Evolutionary conservation across 2,329 filamentous ascomycete species (phyloP).

Genomic region (Nannizzia gypsea): DNA sequence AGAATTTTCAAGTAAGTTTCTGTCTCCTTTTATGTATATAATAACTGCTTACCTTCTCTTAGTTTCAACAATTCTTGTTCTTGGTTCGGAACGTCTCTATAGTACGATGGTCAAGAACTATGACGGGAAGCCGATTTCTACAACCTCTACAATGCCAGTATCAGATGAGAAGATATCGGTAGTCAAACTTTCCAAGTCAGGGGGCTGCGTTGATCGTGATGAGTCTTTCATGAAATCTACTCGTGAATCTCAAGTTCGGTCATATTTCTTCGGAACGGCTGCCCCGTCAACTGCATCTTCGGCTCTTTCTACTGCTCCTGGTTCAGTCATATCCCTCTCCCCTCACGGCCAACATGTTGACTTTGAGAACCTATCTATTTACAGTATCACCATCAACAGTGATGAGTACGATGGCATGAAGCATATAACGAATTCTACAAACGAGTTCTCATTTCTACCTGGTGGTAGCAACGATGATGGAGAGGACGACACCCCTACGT

Average conservation of each 20-base stretch:
- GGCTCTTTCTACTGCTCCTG: slow-evolving; percentile 25
- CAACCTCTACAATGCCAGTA: slow-evolving; percentile 33
- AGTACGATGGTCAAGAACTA: slow-evolving; percentile 64
- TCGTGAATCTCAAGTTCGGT: slow-evolving; percentile 66
- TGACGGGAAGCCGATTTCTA: slow-evolving; percentile 37
- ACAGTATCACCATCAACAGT: slow-evolving; percentile 50
- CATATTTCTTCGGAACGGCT: slow-evolving; percentile 84
- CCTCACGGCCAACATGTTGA: slow-evolving; percentile 79
- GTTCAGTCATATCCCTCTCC: slow-evolving; percentile 58
- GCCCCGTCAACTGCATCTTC: slow-evolving; percentile 29
- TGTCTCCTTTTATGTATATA: background rate
- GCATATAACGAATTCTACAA: slow-evolving; percentile 25
- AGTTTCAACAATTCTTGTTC: slow-evolving; percentile 67
- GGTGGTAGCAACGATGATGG: slow-evolving; percentile 22
- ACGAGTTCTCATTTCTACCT: slow-evolving; percentile 27
- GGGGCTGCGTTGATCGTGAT: slow-evolving; percentile 69
- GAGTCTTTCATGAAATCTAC: slow-evolving; percentile 59
- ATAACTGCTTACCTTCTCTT: background rate
- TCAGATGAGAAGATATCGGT: slow-evolving; percentile 60
- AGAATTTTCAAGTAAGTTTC: slow-evolving; percentile 48
- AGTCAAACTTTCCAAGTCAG: slow-evolving; percentile 69
- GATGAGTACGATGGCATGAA: slow-evolving; percentile 31
- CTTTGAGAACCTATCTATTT: slow-evolving; percentile 62
- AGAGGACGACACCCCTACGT: slow-evolving; percentile 14
- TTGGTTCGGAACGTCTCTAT: slow-evolving; percentile 67